Percentiles rank a stretch among this genome's conserved stretches.
Conservation (phyloP, 306 rosid genomes). For the Inga leiocalycina region DNA sequence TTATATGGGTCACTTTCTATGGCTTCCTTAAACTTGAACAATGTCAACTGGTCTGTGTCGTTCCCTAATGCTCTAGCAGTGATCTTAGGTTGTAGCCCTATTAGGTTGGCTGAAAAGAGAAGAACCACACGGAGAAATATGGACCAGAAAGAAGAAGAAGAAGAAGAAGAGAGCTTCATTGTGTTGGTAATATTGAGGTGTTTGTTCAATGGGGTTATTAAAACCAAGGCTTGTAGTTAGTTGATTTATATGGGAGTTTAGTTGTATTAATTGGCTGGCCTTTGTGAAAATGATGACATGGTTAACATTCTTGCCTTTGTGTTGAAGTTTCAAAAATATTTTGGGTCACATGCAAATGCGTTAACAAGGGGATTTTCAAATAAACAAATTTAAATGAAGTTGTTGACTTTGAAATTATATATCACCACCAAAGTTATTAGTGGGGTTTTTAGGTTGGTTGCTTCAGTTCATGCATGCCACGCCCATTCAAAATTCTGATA, state of each 20-base stretch:
- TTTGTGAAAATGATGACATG: background rate
- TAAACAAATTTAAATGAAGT: background rate
- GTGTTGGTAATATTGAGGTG: conserved; percentile 10
- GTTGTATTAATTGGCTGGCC: conserved; percentile 1
- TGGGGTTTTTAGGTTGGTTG: background rate
- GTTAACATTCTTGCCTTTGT: background rate
- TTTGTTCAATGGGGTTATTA: conserved; percentile 1
- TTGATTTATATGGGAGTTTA: background rate
- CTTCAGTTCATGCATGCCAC: background rate
- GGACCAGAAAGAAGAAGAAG: background rate
- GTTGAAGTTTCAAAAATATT: background rate
- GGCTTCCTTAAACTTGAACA: conserved; percentile 41
- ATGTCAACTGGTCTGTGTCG: conserved; percentile 37
- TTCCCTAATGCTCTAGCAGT: conserved; percentile 35
- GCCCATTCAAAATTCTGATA: background rate
- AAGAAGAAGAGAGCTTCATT: conserved; percentile 13
- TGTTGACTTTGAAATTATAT: background rate
- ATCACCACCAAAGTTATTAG: background rate
- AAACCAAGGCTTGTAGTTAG: background rate
- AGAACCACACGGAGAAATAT: conserved; percentile 23
- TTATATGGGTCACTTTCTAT: conserved; percentile 30
- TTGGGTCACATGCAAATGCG: background rate
- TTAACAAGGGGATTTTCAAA: background rate
- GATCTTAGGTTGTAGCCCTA: conserved; percentile 14
- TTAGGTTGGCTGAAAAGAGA: background rate